Evolutionary conservation across 345 rosid species (phyloP), one percentile per base, ranked within the genome.

Genomic region (Pugionium dolabratum): DNA sequence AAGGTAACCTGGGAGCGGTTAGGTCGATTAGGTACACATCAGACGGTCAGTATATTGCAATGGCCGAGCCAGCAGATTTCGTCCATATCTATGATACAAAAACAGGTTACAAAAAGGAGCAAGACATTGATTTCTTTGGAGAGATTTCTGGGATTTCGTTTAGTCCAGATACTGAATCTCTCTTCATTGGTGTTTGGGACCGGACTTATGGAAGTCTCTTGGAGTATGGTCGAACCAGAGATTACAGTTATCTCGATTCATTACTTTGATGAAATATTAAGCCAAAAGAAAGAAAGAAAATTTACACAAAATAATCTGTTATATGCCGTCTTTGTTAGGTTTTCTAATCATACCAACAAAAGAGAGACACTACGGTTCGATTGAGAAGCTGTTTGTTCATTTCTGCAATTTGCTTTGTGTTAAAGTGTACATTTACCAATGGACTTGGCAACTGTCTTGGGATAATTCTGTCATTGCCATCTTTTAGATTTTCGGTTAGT

Each of bases 31-130:
- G 90, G 57, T 88, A 79, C 77, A 67, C 88, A 26, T 76, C 85
- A 0, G 92, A 88, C 46, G 90, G 93, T 0, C 80, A 39, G 61
- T 84, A 80, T 71, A 72, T 86, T 76, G 93, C 93, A 9, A 83
- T 79, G 80, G 93, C 90, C 0, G 96, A 89, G 83, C 93, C 96
- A 42, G 93, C 96, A 3, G 96, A 89, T 54, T 89, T 89, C 64
- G 93, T 89, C 8, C 93, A 89, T 40, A 82, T 89, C 30, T 89
- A 81, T 35, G 87, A 88, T 51, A 81, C 74, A n/a, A 78, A 75
- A 57, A 42, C 71, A 7, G 88, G 85, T 42, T 88, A 82, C 41
- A 80, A 69, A 72, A 79, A 77, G 70, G 93, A 86, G 80, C 93
- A 86, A 74, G 93, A 86, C 61, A 84, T 89, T 1, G 96, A 89